Base-by-base conservation (phyloP, 2,329 filamentous ascomycete genomes). In the Epichloe uncinata region DNA sequence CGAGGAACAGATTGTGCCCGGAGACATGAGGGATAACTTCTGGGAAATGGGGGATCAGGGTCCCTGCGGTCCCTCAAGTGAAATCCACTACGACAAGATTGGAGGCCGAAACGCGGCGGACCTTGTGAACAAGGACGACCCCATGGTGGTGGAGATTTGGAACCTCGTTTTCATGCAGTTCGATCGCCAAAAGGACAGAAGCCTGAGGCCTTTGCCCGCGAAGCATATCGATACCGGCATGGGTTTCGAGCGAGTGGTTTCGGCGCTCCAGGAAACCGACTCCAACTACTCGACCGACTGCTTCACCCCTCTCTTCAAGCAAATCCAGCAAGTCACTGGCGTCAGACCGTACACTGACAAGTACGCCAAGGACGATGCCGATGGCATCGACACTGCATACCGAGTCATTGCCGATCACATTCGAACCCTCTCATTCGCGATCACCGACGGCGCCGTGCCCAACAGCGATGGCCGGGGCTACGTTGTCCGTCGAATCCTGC, bases 41-140 rank as follows among this genome's bases (percentile, higher is more conserved):
- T 98, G 93, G 93, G 93, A 97, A 70, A 98, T 98, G 93, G 93
- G 93, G 57, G 93, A 98, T 63, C 88, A 95, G 66, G 93, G 93
- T 30, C 93, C 93, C 49, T 98, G 93, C 65, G 93, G 93, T 50
- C 93, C 93, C 59, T 98, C 93, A 72, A 95, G 87, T 56, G 93
- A 98, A 67, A 78, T 98, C 42, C 93, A 98, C 69, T 97, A 96
- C 69, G 93, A 98, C 72, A 84, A 94, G 66, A 81, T 96, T 57
- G 89, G 89, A 45, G 89, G 90, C 48, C 82, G 93, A 47, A 96
- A 97, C 69, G 93, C 91, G 57, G 78, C 93, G 12, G 73, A 81
- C 61, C 80, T 97, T 15, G 93, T 98, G 67, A 98, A 98, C 70
- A 74, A 84, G 73, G 93, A 98, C 64, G 93, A 98, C 63, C 91